Evolutionary conservation across 176 grass and related monocot genomes (phyloP), one percentile per base, ranked within the genome.

Genomic region (Saccharum officinarum): DNA sequence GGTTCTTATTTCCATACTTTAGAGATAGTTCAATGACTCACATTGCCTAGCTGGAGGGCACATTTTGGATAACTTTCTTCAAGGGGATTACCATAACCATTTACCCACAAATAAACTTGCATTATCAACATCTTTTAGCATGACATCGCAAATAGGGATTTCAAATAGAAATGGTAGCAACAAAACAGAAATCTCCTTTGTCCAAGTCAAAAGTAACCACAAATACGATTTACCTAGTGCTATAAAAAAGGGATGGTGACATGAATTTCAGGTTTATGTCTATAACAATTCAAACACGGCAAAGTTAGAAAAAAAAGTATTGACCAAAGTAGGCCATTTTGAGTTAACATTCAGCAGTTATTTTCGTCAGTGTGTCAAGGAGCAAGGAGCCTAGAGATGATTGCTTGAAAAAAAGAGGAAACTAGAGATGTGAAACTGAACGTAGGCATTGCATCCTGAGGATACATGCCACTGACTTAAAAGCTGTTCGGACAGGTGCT

Each of bases 71-170:
- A 66, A 16, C 5, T 15, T 33, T 66, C 13, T 66, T 66, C 63
- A 66, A 66, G 26, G 28, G 63, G 63, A 33, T 66, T 66, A 31
- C 28, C 63, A 66, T 31, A 66, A 31, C 28, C 5, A 66, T 30
- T 66, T 33, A 39, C 46, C 83, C 31, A 77, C 59, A 47, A 54
- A 77, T 77, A 17, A 68, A 40, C 39, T 76, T 77, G 16, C 36
- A 25, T 15, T 5, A 41, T 38, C 40, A 40, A 61, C 30, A 36
- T 4, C 20, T 16, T 54, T 69, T 22, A 50, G n/a, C 18, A 60
- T 77, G 34, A 14, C 52, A 72, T 64, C n/a, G 38, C 44, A 69
- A 66, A 33, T 31, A 72, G n/a, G 28, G 28, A 23, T 60, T 62
- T 47, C 50, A 59, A 47, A 9, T 63, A 54, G 46, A 49, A 44